A percentile compares a stretch with the other conserved stretches of the same genome.
phyloP scores from a whole-genome alignment of 345 rosid species.

The Isatis tinctoria region DNA sequence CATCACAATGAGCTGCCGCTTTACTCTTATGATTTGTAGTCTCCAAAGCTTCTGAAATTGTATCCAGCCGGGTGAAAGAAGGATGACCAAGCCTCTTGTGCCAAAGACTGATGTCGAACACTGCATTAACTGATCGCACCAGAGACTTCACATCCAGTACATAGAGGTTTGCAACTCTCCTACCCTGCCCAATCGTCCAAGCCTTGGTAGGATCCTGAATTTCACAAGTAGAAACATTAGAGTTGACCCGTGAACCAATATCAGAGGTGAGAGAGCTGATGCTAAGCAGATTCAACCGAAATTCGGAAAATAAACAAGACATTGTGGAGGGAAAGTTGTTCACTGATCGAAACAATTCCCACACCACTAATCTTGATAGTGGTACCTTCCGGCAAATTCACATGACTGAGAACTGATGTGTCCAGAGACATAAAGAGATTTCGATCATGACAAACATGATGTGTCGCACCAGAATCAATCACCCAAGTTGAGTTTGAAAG shows the following conservation, averaged over 20 bases:
- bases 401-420: neutral
- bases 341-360: neutral
- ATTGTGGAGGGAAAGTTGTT: neutral
- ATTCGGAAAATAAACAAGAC: neutral
- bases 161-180: neutral
- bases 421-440: neutral
- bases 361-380: neutral
- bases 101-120: neutral
- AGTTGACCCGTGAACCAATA: neutral
- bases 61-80: neutral
- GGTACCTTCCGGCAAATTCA: neutral
- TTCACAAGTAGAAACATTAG: neutral
- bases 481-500: neutral
- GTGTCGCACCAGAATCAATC: neutral
- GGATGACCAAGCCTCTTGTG: neutral
- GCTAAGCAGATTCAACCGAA: neutral
- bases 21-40: neutral
- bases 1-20: neutral
- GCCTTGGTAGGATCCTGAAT: neutral
- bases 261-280: neutral
- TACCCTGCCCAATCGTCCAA: neutral
- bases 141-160: neutral
- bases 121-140: neutral
- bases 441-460: neutral
- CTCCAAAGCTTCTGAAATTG: neutral